Percentiles rank a stretch among this genome's conserved stretches.
These are phyloP conservation scores for Ramaria sp. DNA, from an alignment of 768 basidiomycete species.

Conservation along the genomic window DNA sequence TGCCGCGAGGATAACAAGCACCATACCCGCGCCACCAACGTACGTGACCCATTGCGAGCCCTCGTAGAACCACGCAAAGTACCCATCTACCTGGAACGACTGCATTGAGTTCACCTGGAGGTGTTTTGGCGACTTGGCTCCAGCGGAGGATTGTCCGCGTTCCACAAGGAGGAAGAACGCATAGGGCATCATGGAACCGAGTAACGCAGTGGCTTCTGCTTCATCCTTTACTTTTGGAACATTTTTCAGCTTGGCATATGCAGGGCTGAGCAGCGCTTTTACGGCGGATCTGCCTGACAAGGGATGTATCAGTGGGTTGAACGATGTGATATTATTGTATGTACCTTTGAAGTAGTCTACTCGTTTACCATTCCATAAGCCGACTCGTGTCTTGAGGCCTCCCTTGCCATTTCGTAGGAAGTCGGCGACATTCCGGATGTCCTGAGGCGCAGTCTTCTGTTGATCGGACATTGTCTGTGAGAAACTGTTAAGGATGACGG, in stretches of 20 bases:
- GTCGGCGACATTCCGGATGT: slow-evolving; percentile 72
- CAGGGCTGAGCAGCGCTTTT: slow-evolving; percentile 85
- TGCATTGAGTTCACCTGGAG: slow-evolving; percentile 77
- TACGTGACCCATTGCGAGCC: slow-evolving; percentile 91
- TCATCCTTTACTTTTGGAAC: slow-evolving; percentile 66
- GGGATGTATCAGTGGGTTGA: not conserved
- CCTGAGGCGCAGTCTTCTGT: slow-evolving; percentile 68
- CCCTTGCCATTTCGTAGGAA: slow-evolving; percentile 80
- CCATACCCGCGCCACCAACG: slow-evolving; percentile 84
- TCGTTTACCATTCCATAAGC: slow-evolving; percentile 88
- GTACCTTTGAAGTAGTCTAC: slow-evolving; percentile 97
- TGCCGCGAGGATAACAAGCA: slow-evolving; percentile 84
- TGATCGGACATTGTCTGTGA: slow-evolving; percentile 39
- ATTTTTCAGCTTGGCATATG: slow-evolving; percentile 81
- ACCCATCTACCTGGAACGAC: slow-evolving; percentile 64
- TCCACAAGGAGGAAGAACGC: slow-evolving; percentile 93
- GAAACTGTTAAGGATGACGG: not conserved
- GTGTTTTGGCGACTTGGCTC: slow-evolving; percentile 60
- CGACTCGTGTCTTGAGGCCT: slow-evolving; percentile 81
- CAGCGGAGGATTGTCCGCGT: slow-evolving; percentile 51
- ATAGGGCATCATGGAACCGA: slow-evolving; percentile 63
- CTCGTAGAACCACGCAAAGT: slow-evolving; percentile 97
- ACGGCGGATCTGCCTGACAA: slow-evolving; percentile 79
- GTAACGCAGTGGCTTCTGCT: slow-evolving; percentile 56
- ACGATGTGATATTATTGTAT: slow-evolving; percentile 13